Evolutionary conservation across 139 green algal species (phyloP), one percentile per base, ranked within the genome.

Genomic region (Picochlorum sp.): DNA sequence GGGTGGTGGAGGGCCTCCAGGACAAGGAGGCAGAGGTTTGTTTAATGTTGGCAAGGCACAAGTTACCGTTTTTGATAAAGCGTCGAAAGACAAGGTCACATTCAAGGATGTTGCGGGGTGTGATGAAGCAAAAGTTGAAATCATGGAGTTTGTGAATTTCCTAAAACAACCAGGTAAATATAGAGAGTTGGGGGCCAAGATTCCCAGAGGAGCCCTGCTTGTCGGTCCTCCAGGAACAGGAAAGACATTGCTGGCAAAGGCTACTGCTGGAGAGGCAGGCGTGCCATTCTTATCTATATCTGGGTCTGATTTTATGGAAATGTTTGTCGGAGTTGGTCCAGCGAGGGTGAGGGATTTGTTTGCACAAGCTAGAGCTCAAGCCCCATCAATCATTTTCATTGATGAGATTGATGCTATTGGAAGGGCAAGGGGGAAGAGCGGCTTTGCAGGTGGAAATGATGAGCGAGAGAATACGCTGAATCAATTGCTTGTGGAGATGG

Each of bases 391-490:
- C 70, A 97, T 99, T 76, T 71, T 54, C 23, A 66, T 69, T 79
- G 94, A 92, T 68, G 94, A 92, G 81, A 96, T 93, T 62, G 92
- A 94, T 75, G 89, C 92, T 30, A 94, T 96, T 16, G 92, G 92
- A 0, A 76, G 86, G 1, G 82, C 86, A 7, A 73, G 87, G 6
- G 88, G 82, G 0, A 75, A 80, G 20, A 79, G 76, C 26, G 87
- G 86, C 10, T 86, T 88, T 69, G 87, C 86, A 31, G 92, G 93
- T 31, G 91, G 90, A 44, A 94, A 97, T 47, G 94, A 98, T 70
- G 94, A 99, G 85, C 78, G 94, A 10, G 94, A 99, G 76, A 97
- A 95, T 81, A 99, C 94, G 8, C 81, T 99, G 9, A 99, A 99
- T 73, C 94, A 99, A 83, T 84, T 98, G 73, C 84, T 97, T 60